Evolutionary conservation across 2,329 filamentous ascomycete species (phyloP).

Genomic region (Aureobasidium sp.): DNA sequence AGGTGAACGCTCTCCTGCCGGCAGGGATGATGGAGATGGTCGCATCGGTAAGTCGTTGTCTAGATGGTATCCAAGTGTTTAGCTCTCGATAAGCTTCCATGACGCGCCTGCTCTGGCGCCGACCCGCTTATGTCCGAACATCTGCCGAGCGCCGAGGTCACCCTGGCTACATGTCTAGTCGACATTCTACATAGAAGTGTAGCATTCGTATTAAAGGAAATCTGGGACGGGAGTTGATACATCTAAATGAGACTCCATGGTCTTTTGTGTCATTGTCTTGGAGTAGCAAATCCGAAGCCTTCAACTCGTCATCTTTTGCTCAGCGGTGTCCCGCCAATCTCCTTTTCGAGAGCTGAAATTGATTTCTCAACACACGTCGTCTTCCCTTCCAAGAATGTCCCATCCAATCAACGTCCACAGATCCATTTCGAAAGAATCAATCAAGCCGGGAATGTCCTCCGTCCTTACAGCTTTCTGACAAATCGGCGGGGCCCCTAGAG

Average conservation of each 20-base stretch:
- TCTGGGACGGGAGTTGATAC: too few relatives aligned
- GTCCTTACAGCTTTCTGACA: conserved; percentile 21
- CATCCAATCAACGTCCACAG: conserved; percentile 53
- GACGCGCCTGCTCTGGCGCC: background rate
- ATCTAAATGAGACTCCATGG: too few relatives aligned
- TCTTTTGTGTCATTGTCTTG: too few relatives aligned
- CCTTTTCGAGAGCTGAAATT: too few relatives aligned
- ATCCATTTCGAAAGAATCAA: conserved; percentile 50
- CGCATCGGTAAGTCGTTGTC: too few relatives aligned
- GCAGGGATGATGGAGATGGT: conserved; percentile 1
- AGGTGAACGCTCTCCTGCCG: conserved; percentile 10
- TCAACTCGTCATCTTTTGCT: too few relatives aligned
- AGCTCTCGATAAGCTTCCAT: conserved; percentile 15
- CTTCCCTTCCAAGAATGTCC: conserved; percentile 38
- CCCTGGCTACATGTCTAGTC: background rate
- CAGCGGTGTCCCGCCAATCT: too few relatives aligned
- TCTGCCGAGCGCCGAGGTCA: background rate
- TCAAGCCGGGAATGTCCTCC: conserved; percentile 34
- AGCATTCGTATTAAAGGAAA: too few relatives aligned
- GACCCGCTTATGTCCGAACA: background rate
- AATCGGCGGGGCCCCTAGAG: conserved; percentile 34
- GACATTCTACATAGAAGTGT: too few relatives aligned
- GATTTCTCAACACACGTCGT: conserved; percentile 1
- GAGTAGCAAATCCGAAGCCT: too few relatives aligned
- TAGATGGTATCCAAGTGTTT: too few relatives aligned